Evolutionary conservation across 306 rosid genomes (phyloP), one percentile per base, ranked within the genome.

Genomic region (Ormosia emarginata): DNA sequence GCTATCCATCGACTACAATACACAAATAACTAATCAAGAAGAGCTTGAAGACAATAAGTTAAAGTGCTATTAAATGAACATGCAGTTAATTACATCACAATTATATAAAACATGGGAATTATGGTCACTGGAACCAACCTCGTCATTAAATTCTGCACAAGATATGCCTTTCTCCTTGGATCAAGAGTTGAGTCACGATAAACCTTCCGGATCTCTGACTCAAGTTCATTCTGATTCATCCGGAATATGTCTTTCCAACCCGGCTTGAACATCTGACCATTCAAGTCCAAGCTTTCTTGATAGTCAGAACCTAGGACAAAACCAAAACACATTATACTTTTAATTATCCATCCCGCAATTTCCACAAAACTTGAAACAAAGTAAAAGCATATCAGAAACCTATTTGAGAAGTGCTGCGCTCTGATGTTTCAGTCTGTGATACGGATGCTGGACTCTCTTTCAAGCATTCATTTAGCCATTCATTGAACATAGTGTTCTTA

Each of bases 231-330:
- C 87, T 96, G 94, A 78, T 96, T 96, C 99, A 96, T 96, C 62
- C 99, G 97, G 75, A 96, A 96, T 84, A 96, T 96, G 88, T 96
- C 99, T 86, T 96, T 96, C 99, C 99, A 96, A 67, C 99, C 99
- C 47, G 99, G 99, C 89, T 89, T 96, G 89, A 96, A 96, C 99
- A 92, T 96, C 90, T 92, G 98, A 81, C 92, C 98, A 78, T 86
- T 90, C 77, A 90, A 91, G 67, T 89, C 89, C 92, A 96, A 88
- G 90, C 91, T 89, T 92, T 91, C 99, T 83, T 90, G 95, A 82
- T 86, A 81, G 63, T 90, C 99, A 61, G 85, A 74, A 72, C 90
- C 98, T 88, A 81, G 49, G 73, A 78, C 41, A 88, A 71, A 77
- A 87, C 30, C 56, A 74, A 17, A 86, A 73, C 17, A 67, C 44